Base-by-base conservation (phyloP, 2,329 filamentous ascomycete species). In the Truncatella angustata region DNA sequence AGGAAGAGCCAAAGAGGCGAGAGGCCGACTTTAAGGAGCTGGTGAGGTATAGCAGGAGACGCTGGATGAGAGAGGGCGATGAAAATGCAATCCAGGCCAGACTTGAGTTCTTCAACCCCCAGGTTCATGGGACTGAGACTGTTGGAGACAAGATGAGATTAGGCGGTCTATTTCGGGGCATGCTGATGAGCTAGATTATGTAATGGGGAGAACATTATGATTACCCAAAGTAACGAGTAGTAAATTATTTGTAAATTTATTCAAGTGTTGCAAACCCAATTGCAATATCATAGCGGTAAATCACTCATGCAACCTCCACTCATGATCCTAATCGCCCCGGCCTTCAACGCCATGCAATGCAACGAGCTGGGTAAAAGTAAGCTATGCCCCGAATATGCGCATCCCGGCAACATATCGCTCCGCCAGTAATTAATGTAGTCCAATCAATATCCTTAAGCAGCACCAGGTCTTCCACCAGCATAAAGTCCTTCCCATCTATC, bases 401-500 rank as follows among this genome's bases (percentile, higher is more conserved):
- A 20, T 9, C 21, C 37, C 37, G n/a, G n/a, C n/a, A 21, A 40
- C 7, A 40, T 40, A 40, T 40, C 18, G 37, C n/a, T 21, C 3
- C 9, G 2, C 16, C 21, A 24, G 12, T 14, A 14, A 40, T 21
- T 21, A 11, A 20, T 20, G 14, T 20, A n/a, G 14, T 40, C 37
- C 16, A 4, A 18, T 18, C 20, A 40, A 21, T 23, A 1, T 20
- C 11, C 4, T 49, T 34, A 49, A 43, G 44, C 34, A 39, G 14
- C 42, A 18, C 48, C 36, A 45, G 55, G 59, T 18, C 55, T 48
- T 3, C 61, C 64, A 39, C 63, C 63, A 10, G 66, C 59, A 58
- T 82, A 84, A 0, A 82, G 62, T 2, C 74, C 78, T 56, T 82
- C 74, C 78, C 79, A 83, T 28, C 73, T 67, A 52, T 77, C 68